Conservation (phyloP, 192 early-diverging fungal species). For the Ambispora gerdemannii region DNA sequence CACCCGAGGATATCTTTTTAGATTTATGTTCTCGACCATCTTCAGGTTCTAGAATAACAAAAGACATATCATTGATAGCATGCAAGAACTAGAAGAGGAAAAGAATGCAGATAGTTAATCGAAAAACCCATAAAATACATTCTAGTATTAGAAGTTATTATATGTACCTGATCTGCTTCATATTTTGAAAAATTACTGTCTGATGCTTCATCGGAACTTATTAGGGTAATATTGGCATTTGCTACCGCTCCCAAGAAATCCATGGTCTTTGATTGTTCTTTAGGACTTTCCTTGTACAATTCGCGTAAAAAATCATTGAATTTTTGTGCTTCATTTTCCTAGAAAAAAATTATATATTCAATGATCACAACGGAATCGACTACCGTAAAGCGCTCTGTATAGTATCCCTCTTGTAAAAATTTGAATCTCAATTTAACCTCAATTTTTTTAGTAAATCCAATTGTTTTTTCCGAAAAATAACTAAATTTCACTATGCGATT, state of each 20-base stretch:
- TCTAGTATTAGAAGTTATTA: no score
- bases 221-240: slow-evolving; percentile 43
- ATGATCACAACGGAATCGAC: neutral
- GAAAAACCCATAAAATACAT: no score
- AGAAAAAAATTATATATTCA: neutral
- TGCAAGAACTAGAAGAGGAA: no score
- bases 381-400: no score
- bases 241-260: slow-evolving; percentile 55
- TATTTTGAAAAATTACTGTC: slow-evolving; percentile 39
- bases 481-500: neutral
- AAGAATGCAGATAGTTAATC: no score
- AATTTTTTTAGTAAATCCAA: no score
- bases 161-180: slow-evolving; percentile 59
- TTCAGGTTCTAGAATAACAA: no score
- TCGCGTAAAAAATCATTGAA: slow-evolving; percentile 56
- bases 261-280: slow-evolving; percentile 33
- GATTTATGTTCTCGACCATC: no score
- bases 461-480: slow-evolving; percentile 10
- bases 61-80: no score
- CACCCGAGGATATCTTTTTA: no score
- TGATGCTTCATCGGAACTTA: slow-evolving; percentile 45
- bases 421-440: no score
- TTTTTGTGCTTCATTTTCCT: slow-evolving; percentile 36
- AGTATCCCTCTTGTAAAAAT: no score
- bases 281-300: slow-evolving; percentile 39